Evolutionary conservation across 179 eudicot species (phyloP).

Genomic region (Carnegiea gigantea): DNA sequence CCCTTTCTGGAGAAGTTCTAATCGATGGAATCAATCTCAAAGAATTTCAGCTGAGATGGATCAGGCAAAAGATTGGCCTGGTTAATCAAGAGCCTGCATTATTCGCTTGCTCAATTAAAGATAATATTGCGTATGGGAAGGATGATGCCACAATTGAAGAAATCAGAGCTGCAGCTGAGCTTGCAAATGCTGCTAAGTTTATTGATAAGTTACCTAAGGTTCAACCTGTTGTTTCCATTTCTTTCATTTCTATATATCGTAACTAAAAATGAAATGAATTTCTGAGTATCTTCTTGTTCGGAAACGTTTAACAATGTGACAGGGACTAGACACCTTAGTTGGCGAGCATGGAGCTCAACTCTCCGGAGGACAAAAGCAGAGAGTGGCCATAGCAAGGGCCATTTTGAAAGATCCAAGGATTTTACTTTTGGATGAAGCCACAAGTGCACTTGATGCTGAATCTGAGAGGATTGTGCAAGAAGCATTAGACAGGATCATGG

Average conservation of each 20-base stretch:
- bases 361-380: conserved; percentile 17
- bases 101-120: conserved; percentile 7
- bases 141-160: conserved; percentile 12
- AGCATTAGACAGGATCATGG: conserved; percentile 17
- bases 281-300: neutral
- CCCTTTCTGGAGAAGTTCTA: neutral
- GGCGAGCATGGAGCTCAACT: conserved; percentile 18
- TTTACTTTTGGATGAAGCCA: conserved; percentile 14
- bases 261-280: neutral
- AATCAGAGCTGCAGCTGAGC: conserved; percentile 5
- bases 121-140: conserved; percentile 13
- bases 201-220: conserved; percentile 11
- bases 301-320: neutral
- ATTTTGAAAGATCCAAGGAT: conserved; percentile 16
- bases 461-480: conserved; percentile 16
- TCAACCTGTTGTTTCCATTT: neutral
- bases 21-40: conserved; percentile 12
- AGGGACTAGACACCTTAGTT: conserved; percentile 18
- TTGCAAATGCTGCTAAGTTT: conserved; percentile 14
- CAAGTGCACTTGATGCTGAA: conserved; percentile 18
- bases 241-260: neutral
- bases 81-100: conserved; percentile 14
- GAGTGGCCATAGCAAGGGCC: conserved; percentile 17
- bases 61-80: conserved; percentile 1
- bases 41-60: neutral